phyloP scores from a whole-genome alignment of 2,329 filamentous ascomycete species.

The Aspergillus eucalypticola region DNA sequence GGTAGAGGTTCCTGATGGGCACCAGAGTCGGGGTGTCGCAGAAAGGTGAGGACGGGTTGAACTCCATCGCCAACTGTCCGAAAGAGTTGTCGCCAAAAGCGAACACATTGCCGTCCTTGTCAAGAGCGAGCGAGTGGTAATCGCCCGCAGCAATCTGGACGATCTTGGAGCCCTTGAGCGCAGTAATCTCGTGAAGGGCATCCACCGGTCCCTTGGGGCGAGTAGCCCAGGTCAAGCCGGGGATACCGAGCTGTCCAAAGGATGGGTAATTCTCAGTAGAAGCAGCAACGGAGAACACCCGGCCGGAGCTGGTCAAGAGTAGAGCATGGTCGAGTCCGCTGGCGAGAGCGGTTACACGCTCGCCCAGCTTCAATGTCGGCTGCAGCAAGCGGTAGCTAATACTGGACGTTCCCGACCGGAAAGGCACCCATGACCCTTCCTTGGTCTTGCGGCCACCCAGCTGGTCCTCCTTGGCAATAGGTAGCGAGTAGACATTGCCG shows the following conservation, averaged over 20 bases:
- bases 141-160: conserved; percentile 79
- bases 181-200: conserved; percentile 74
- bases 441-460: conserved; percentile 61
- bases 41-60: conserved; percentile 60
- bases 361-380: conserved; percentile 67
- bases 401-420: conserved; percentile 62
- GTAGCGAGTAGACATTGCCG: conserved; percentile 82
- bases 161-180: conserved; percentile 70
- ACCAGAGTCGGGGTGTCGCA: conserved; percentile 71
- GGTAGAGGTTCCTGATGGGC: conserved; percentile 71
- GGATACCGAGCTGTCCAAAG: conserved; percentile 83
- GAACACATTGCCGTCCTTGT: conserved; percentile 75
- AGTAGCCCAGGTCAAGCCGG: conserved; percentile 76
- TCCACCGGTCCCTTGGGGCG: conserved; percentile 78
- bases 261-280: conserved; percentile 75
- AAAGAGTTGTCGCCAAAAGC: conserved; percentile 87
- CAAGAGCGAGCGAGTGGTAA: conserved; percentile 78
- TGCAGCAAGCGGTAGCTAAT: conserved; percentile 74
- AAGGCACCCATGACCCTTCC: conserved; percentile 71
- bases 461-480: conserved; percentile 73
- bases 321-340: conserved; percentile 84
- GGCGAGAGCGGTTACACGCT: conserved; percentile 72
- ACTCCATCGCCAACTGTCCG: conserved; percentile 87
- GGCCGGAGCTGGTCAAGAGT: conserved; percentile 78
- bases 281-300: conserved; percentile 85